These are phyloP conservation scores for Pleoardoris graminearum DNA, from an alignment of 2,329 filamentous ascomycete species.

Conservation along the genomic window DNA sequence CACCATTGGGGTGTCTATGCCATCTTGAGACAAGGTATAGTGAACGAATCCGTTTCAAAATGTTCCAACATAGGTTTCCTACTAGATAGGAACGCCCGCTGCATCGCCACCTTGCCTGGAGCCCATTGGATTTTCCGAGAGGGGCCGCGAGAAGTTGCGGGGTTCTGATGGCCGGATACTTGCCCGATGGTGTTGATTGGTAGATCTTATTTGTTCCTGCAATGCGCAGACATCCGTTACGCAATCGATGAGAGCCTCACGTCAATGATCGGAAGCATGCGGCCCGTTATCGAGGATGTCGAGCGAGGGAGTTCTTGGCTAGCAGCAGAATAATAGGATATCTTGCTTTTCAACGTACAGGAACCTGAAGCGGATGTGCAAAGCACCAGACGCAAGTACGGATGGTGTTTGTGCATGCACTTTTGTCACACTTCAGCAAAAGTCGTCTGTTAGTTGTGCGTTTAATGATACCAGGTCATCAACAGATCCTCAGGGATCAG, in stretches of 20 bases:
- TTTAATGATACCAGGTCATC: too few relatives aligned
- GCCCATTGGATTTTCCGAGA: neutral
- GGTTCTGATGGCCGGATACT: neutral
- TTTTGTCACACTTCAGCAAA: too few relatives aligned
- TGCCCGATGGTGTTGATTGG: neutral
- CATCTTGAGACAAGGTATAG: slow-evolving; percentile 39
- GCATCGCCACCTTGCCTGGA: neutral
- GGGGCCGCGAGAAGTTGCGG: neutral
- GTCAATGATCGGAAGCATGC: too few relatives aligned
- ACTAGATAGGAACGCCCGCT: neutral
- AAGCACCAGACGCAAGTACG: too few relatives aligned
- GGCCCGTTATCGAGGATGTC: too few relatives aligned
- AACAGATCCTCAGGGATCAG: too few relatives aligned
- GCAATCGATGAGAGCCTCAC: neutral
- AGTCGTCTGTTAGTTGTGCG: too few relatives aligned
- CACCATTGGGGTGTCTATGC: slow-evolving; percentile 55
- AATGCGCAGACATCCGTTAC: neutral
- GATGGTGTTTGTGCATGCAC: too few relatives aligned
- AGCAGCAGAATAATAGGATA: too few relatives aligned
- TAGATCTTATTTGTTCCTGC: neutral
- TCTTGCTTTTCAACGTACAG: too few relatives aligned
- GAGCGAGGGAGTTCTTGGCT: too few relatives aligned
- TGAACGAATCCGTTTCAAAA: neutral
- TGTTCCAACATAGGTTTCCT: neutral
- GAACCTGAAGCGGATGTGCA: too few relatives aligned